phyloP scores from a whole-genome alignment of 2,329 filamentous ascomycete genomes.

The Nemania diffusa region DNA sequence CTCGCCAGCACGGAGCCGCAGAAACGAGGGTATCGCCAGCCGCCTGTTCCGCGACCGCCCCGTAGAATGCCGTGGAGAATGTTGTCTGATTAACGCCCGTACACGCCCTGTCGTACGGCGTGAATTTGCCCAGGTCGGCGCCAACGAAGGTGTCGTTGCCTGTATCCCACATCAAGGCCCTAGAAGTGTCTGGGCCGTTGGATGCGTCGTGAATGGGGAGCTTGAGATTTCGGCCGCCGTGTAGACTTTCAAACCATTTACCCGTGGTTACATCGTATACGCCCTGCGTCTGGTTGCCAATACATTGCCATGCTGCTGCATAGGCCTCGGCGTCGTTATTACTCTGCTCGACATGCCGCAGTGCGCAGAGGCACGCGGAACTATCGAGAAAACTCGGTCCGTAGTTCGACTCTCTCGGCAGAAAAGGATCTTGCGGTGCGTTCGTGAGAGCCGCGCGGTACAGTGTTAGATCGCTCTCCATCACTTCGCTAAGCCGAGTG shows the following conservation, averaged over 20 bases:
- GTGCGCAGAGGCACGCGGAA: conserved; percentile 52
- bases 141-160: conserved; percentile 42
- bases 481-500: neutral
- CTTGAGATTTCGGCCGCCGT: conserved; percentile 40
- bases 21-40: conserved; percentile 48
- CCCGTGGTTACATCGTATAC: conserved; percentile 52
- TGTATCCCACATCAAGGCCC: conserved; percentile 47
- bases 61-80: conserved; percentile 56
- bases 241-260: conserved; percentile 55
- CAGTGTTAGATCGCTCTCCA: conserved; percentile 19
- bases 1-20: conserved; percentile 55
- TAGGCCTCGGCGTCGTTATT: neutral
- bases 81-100: conserved; percentile 55
- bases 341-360: conserved; percentile 14
- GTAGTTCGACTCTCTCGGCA: conserved; percentile 45
- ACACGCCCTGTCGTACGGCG: conserved; percentile 54
- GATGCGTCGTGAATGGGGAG: conserved; percentile 52
- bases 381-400: conserved; percentile 56
- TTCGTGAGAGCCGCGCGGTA: conserved; percentile 13
- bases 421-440: conserved; percentile 54
- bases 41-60: conserved; percentile 44
- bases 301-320: conserved; percentile 54
- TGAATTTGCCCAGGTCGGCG: conserved; percentile 44
- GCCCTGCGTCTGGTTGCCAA: conserved; percentile 56
- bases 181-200: conserved; percentile 50